Percentiles rank a stretch among this genome's conserved stretches.
phyloP scores from a whole-genome alignment of 257 asterid species.

The Solanum paucissectum region DNA sequence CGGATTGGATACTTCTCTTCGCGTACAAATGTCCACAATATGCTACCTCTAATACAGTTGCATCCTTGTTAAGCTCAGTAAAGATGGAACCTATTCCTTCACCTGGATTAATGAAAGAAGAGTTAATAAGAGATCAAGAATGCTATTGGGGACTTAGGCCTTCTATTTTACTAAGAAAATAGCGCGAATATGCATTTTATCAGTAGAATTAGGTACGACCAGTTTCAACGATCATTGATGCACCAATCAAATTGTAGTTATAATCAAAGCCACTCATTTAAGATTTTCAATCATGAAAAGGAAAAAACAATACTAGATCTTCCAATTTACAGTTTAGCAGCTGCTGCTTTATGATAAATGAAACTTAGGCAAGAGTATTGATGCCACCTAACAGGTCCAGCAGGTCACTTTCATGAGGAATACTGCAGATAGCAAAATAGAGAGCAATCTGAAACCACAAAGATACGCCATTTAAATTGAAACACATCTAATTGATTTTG shows the following conservation, averaged over 20 bases:
- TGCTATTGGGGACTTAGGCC: background rate
- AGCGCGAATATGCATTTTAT: background rate
- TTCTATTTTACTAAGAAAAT: background rate
- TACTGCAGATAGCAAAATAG: background rate
- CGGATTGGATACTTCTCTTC: slow-evolving; percentile 24
- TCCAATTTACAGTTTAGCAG: background rate
- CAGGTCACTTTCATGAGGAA: background rate
- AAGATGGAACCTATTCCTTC: slow-evolving; percentile 74
- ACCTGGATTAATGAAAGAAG: slow-evolving; percentile 26
- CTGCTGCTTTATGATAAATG: background rate
- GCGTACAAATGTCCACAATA: slow-evolving; percentile 52
- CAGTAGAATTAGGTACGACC: background rate
- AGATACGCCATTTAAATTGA: background rate
- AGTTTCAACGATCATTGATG: background rate
- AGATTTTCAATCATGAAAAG: background rate
- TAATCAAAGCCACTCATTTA: background rate
- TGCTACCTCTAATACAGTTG: slow-evolving; percentile 42
- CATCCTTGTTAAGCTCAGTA: slow-evolving; percentile 20
- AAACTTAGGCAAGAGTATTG: background rate
- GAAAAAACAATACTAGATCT: background rate
- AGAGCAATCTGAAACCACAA: background rate
- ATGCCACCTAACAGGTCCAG: background rate
- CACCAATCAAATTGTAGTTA: background rate
- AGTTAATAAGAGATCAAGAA: background rate
- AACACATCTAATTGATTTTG: background rate